Evolutionary conservation across 75 land plant species (phyloP).

Genomic region (Gnetum montanum): DNA sequence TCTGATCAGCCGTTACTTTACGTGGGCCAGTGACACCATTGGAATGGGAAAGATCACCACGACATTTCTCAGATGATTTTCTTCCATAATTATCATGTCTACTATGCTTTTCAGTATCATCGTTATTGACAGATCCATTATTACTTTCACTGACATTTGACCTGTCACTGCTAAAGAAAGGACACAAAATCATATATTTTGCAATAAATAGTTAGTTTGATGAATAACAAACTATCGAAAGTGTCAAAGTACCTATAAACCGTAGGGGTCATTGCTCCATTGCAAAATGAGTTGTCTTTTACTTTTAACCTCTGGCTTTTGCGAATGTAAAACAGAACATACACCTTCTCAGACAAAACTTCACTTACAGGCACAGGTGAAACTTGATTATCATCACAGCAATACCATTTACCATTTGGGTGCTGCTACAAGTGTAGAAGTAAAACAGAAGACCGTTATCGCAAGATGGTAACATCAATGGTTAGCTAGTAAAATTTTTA

Average conservation of each 20-base stretch:
- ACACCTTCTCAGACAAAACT: conserved; percentile 85
- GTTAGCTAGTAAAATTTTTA: too few relatives aligned
- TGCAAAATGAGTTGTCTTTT: conserved; percentile 7
- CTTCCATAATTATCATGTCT: conserved; percentile 1
- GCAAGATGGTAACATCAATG: too few relatives aligned
- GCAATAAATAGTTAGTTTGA: conserved; percentile 2
- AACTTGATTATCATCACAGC: conserved; percentile 89
- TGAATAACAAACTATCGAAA: conserved; percentile 3
- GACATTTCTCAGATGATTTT: conserved; percentile 1
- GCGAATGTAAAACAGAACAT: conserved; percentile 82
- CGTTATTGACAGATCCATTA: conserved; percentile 6
- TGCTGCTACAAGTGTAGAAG: conserved; percentile 50
- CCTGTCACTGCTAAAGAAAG: conserved; percentile 6
- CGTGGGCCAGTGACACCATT: not conserved
- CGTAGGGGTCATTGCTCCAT: conserved; percentile 7
- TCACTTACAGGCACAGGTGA: conserved; percentile 42
- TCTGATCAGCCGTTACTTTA: not conserved
- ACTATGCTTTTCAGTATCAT: conserved; percentile 1
- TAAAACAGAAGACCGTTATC: too few relatives aligned
- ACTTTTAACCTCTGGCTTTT: conserved; percentile 20
- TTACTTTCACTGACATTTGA: conserved; percentile 9
- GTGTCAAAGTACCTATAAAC: too few relatives aligned
- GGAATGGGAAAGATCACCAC: not conserved
- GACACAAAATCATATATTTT: conserved; percentile 3
- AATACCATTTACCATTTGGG: conserved; percentile 77